phyloP scores from a whole-genome alignment of 768 basidiomycete genomes.

The Cystobasidium ongulense region DNA sequence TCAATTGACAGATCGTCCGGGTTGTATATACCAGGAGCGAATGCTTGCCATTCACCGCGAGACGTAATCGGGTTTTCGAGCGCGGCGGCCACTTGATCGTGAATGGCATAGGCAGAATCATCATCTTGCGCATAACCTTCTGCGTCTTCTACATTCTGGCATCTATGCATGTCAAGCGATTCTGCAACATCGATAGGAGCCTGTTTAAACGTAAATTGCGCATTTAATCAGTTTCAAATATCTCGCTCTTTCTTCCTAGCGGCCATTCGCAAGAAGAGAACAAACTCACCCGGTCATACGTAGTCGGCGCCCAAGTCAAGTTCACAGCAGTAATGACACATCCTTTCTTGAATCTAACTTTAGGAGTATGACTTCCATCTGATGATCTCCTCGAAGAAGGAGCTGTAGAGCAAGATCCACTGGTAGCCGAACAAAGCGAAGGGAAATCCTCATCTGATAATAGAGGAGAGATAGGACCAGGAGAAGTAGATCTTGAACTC shows the following conservation, averaged over 20 bases:
- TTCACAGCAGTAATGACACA: constrained; percentile 28
- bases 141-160: constrained; percentile 4
- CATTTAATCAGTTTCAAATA: too few relatives aligned
- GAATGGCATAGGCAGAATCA: background rate
- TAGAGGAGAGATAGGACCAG: constrained; percentile 26
- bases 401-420: constrained; percentile 9
- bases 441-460: constrained; percentile 25
- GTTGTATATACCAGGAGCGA: constrained; percentile 6
- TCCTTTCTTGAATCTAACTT: constrained; percentile 27
- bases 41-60: background rate
- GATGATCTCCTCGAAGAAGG: background rate
- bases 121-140: background rate
- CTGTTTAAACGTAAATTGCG: background rate
- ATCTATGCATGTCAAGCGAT: constrained; percentile 27
- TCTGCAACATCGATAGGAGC: constrained; percentile 28
- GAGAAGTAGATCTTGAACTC: constrained; percentile 12
- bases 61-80: background rate
- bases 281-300: constrained; percentile 27
- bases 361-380: background rate
- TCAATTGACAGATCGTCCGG: background rate
- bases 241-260: too few relatives aligned
- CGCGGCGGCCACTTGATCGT: background rate
- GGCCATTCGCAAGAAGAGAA: background rate
- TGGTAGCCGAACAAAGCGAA: constrained; percentile 1
- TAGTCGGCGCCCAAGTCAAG: constrained; percentile 17